Base-by-base conservation (phyloP, 2,329 filamentous ascomycete genomes). In the Exophiala viscosa region DNA sequence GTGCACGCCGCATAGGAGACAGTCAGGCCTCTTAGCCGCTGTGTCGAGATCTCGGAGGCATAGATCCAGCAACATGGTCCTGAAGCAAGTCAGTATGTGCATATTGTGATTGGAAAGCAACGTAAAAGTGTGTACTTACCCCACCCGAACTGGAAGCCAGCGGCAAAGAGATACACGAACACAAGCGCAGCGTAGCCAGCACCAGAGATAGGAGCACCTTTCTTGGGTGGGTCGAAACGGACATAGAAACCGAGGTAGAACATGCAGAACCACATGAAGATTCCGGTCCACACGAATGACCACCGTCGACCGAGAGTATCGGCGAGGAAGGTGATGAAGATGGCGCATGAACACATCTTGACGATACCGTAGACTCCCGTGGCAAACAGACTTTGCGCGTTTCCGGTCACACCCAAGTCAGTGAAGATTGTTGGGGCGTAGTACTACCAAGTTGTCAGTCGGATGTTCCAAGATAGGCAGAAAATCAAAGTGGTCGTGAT, bases 321-420 rank as follows among this genome's bases (percentile, higher is more conserved):
- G 54, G 83, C 84, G 11, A 80, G 78, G 60, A 87, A 84, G 59
- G 85, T 65, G 20, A 89, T 74, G 73, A 88, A 89, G 48, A 76
- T 64, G 4, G 78, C 75, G 64, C 83, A 87, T 35, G 81, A 79
- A 8, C 75, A 69, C 69, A 85, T 83, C 68, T 89, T 89, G 50
- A 87, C 80, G 48, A 88, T 77, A 20, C 86, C 86, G 65, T 88
- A 89, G 59, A 89, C 79, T 36, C 86, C 86, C 0, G 86, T 88
- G 3, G 86, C 85, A 65, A 89, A 87, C 18, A 89, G 79, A 14
- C 79, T 81, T 36, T 79, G 76, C 35, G 77, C 67, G 5, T 77
- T 82, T 10, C 74, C 77, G 1, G 64, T 70, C 50, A 89, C 75
- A 14, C 86, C 86, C 2, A 88, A 74, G 60, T 81, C 77, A 40